Percentiles rank a stretch among this genome's conserved stretches.
Conservation (phyloP, 2,329 filamentous ascomycete species). For the Sporothrix euskadiensis region DNA sequence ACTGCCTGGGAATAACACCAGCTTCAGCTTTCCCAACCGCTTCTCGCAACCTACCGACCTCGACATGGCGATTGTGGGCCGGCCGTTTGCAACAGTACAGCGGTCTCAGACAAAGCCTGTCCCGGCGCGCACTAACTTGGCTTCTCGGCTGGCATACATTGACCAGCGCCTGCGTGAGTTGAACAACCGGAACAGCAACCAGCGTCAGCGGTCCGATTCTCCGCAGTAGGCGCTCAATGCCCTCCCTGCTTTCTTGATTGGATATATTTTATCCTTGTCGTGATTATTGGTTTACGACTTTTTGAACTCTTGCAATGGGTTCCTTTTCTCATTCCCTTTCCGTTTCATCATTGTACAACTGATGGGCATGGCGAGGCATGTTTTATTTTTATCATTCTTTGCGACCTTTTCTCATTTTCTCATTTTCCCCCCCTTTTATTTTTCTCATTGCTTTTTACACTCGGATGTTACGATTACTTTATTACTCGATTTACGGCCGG, state of each 20-base stretch:
- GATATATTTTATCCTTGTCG: not conserved
- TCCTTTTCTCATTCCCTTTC: slow-evolving; percentile 7
- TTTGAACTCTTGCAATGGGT: not conserved
- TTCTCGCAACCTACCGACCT: slow-evolving; percentile 50
- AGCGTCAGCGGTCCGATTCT: slow-evolving; percentile 49
- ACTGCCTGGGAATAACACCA: slow-evolving; percentile 39
- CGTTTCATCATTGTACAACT: slow-evolving; percentile 15
- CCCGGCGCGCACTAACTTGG: slow-evolving; percentile 48
- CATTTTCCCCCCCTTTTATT: not conserved
- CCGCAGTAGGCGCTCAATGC: not conserved
- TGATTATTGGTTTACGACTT: slow-evolving; percentile 10
- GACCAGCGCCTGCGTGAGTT: slow-evolving; percentile 60
- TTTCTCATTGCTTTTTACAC: slow-evolving; percentile 16
- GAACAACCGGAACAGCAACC: slow-evolving; percentile 45
- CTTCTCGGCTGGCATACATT: slow-evolving; percentile 57
- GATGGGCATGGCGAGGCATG: slow-evolving; percentile 6
- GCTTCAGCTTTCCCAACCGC: slow-evolving; percentile 63
- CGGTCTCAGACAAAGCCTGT: slow-evolving; percentile 37
- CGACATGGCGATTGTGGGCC: slow-evolving; percentile 48
- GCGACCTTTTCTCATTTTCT: slow-evolving; percentile 16
- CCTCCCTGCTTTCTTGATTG: not conserved
- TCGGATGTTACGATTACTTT: slow-evolving; percentile 16
- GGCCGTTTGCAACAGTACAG: slow-evolving; percentile 60
- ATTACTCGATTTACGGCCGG: slow-evolving; percentile 25
- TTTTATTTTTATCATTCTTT: slow-evolving; percentile 14